A percentile compares a stretch with the other conserved stretches of the same genome.
phyloP scores from a whole-genome alignment of 345 rosid species.

The Iberis pinnata region DNA sequence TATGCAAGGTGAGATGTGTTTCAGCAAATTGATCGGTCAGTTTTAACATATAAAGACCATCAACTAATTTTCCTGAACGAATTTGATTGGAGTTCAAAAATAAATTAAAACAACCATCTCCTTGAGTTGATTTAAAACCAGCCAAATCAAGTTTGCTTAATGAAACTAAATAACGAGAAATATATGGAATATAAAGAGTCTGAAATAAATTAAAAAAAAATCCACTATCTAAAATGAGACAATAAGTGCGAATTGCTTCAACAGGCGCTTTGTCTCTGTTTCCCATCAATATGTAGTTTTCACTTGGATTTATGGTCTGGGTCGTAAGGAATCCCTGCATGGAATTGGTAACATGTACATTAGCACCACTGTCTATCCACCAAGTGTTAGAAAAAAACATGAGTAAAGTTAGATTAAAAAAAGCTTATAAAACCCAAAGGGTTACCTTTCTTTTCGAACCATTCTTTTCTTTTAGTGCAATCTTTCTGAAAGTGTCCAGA shows the following conservation, averaged over 20 bases:
- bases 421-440: not conserved
- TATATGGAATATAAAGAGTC: not conserved
- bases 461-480: slow-evolving; percentile 3
- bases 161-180: slow-evolving; percentile 6
- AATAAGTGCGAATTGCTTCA: not conserved
- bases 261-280: not conserved
- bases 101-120: slow-evolving; percentile 1
- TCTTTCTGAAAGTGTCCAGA: not conserved
- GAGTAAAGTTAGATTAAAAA: not conserved
- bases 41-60: slow-evolving; percentile 3
- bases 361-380: not conserved
- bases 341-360: not conserved
- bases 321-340: not conserved
- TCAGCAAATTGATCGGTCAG: not conserved
- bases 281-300: not conserved
- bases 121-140: not conserved
- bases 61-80: not conserved
- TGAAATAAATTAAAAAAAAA: slow-evolving; percentile 1
- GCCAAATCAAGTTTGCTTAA: not conserved
- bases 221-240: slow-evolving; percentile 7
- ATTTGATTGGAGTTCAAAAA: not conserved
- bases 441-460: too few relatives aligned
- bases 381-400: not conserved
- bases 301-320: not conserved
- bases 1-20: not conserved